Evolutionary conservation across 495 filamentous ascomycete genomes (phyloP).

Genomic region (Paragyromitra xinjiangensis): DNA sequence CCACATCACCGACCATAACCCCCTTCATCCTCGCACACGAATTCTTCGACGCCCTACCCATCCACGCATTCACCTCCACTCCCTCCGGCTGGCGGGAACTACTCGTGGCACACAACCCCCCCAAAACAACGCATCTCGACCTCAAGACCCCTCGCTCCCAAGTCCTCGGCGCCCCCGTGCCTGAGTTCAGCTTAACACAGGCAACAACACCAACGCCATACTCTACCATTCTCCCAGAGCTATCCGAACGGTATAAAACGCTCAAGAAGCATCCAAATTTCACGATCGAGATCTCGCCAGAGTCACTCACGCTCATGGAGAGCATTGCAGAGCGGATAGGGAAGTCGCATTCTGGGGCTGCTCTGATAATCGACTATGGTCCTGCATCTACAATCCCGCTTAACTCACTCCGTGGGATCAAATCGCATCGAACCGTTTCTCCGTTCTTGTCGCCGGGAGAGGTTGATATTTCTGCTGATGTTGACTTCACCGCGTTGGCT

Average conservation of each 20-base stretch:
- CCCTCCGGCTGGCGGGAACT: slow-evolving; percentile 62
- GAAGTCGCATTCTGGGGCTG: slow-evolving; percentile 80
- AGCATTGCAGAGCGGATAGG: slow-evolving; percentile 86
- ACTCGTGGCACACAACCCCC: slow-evolving; percentile 60
- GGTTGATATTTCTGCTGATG: slow-evolving; percentile 87
- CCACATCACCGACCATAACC: slow-evolving; percentile 65
- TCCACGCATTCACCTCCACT: slow-evolving; percentile 86
- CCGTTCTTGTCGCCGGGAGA: slow-evolving; percentile 80
- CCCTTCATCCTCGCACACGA: slow-evolving; percentile 97
- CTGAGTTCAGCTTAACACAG: slow-evolving; percentile 82
- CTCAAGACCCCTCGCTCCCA: slow-evolving; percentile 61
- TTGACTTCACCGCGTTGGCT: slow-evolving; percentile 86
- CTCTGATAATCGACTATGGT: slow-evolving; percentile 94
- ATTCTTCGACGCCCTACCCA: slow-evolving; percentile 98
- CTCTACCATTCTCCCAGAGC: slow-evolving; percentile 81
- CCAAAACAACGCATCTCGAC: slow-evolving; percentile 53
- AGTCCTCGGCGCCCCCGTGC: slow-evolving; percentile 62
- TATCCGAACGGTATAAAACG: slow-evolving; percentile 80
- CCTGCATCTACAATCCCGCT: slow-evolving; percentile 77
- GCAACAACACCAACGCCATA: slow-evolving; percentile 78
- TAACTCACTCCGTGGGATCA: slow-evolving; percentile 88
- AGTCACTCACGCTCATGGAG: slow-evolving; percentile 77
- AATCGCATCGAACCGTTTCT: slow-evolving; percentile 73
- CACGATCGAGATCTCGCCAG: slow-evolving; percentile 88
- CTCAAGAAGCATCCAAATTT: slow-evolving; percentile 70